A percentile compares a stretch with the other conserved stretches of the same genome.
These are phyloP conservation scores for Fusarium robinianum DNA, from an alignment of 2,329 filamentous ascomycete genomes.

Conservation along the genomic window DNA sequence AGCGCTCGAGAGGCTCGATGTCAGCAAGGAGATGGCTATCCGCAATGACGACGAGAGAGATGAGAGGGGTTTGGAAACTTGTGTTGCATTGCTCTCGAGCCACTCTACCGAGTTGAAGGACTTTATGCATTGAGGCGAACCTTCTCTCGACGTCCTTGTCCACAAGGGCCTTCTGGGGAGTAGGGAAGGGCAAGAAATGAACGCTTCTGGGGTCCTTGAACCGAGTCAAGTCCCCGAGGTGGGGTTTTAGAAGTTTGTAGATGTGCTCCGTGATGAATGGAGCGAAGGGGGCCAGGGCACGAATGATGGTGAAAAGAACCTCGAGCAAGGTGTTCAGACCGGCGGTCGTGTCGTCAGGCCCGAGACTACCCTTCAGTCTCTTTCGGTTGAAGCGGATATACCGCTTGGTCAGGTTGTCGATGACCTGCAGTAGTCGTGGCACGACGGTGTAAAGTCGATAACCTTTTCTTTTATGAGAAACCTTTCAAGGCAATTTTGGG, in stretches of 20 bases:
- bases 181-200: constrained; percentile 84
- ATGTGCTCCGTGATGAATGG: constrained; percentile 91
- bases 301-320: constrained; percentile 80
- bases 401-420: constrained; percentile 90
- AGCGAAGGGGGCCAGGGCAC: constrained; percentile 83
- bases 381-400: constrained; percentile 89
- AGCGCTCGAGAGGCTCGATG: constrained; percentile 75
- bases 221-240: constrained; percentile 68
- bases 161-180: constrained; percentile 80
- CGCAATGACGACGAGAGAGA: constrained; percentile 82
- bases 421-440: constrained; percentile 72
- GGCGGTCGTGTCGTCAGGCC: constrained; percentile 71
- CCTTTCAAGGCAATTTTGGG: not conserved
- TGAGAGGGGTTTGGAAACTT: constrained; percentile 81
- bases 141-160: constrained; percentile 78
- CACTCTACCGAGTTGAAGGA: constrained; percentile 82
- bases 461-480: constrained; percentile 39
- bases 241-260: constrained; percentile 76
- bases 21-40: constrained; percentile 76
- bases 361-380: constrained; percentile 77
- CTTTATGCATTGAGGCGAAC: constrained; percentile 83
- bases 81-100: constrained; percentile 79
- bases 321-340: constrained; percentile 88
- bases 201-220: constrained; percentile 76
- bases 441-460: constrained; percentile 84